Conservation (phyloP, 345 rosid species). For the Arabidopsis thaliana region DNA sequence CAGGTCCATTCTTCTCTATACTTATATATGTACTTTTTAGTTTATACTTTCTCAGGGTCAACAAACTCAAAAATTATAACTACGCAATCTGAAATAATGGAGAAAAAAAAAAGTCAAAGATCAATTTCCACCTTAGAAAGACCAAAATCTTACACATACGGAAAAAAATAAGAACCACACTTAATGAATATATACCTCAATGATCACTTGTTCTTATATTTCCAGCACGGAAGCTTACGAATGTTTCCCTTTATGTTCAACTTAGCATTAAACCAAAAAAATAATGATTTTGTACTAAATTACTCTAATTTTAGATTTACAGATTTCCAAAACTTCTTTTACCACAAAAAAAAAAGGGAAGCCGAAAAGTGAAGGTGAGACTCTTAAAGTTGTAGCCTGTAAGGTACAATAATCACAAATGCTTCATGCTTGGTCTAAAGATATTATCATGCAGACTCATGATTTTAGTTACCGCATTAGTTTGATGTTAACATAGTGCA, state of each 20-base stretch:
- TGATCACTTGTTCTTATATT: conserved; percentile 36
- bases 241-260: conserved; percentile 21
- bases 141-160: neutral
- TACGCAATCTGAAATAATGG: neutral
- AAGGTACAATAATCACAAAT: conserved; percentile 45
- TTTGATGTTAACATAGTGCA: conserved; percentile 40
- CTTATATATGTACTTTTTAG: too few relatives aligned
- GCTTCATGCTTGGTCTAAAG: conserved; percentile 48
- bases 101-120: conserved; percentile 3
- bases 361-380: conserved; percentile 13
- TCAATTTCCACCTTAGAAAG: conserved; percentile 4
- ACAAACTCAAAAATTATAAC: conserved; percentile 23
- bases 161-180: conserved; percentile 8
- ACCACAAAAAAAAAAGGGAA: conserved; percentile 2
- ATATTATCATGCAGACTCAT: conserved; percentile 42
- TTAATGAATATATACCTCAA: conserved; percentile 19
- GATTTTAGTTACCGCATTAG: conserved; percentile 46
- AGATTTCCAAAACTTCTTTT: neutral
- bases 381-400: conserved; percentile 19
- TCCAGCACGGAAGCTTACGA: conserved; percentile 27
- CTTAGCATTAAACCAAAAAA: too few relatives aligned
- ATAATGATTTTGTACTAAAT: neutral
- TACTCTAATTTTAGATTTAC: neutral
- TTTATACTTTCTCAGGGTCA: neutral
- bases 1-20: too few relatives aligned